Conservation (phyloP, 257 asterid genomes). For the Gentiana macrophylla region DNA sequence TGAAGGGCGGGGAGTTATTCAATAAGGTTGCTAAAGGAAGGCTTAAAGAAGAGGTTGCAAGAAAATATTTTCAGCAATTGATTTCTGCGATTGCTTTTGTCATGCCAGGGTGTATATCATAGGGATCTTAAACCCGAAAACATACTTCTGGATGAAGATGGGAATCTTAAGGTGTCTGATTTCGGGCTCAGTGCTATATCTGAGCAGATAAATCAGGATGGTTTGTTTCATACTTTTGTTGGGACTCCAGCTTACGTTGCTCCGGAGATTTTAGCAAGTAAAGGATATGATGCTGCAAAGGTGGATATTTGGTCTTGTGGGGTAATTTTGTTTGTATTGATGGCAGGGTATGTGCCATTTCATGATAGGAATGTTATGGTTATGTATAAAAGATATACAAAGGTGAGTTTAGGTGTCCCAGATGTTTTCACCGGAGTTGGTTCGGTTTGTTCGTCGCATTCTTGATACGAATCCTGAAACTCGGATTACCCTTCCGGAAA, state of each 20-base stretch:
- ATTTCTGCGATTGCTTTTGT: conserved; percentile 79
- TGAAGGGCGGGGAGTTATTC: conserved; percentile 86
- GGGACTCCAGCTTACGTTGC: conserved; percentile 98
- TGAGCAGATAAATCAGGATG: conserved; percentile 87
- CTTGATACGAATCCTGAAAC: conserved; percentile 36
- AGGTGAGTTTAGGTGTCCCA: conserved; percentile 88
- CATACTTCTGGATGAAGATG: conserved; percentile 68
- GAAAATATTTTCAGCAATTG: conserved; percentile 75
- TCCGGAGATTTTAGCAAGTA: conserved; percentile 81
- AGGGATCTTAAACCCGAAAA: conserved; percentile 90
- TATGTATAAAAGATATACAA: conserved; percentile 89
- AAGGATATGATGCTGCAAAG: conserved; percentile 81
- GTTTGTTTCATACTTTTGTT: conserved; percentile 80
- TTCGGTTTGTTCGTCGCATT: conserved; percentile 26
- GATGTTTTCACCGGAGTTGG: conserved; percentile 74
- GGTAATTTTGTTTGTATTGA: too few relatives aligned
- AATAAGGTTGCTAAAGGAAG: conserved; percentile 86
- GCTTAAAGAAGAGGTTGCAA: conserved; percentile 69
- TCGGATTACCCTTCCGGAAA: conserved; percentile 29
- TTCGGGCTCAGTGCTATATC: conserved; percentile 85
- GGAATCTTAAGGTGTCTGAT: conserved; percentile 82
- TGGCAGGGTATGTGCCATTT: conserved; percentile 90
- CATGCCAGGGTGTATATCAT: conserved; percentile 95
- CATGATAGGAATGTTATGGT: conserved; percentile 84
- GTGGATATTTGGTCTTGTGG: conserved; percentile 97